Evolutionary conservation across 768 basidiomycete genomes (phyloP), one percentile per base, ranked within the genome.

Genomic region (Clavaria fumosa): DNA sequence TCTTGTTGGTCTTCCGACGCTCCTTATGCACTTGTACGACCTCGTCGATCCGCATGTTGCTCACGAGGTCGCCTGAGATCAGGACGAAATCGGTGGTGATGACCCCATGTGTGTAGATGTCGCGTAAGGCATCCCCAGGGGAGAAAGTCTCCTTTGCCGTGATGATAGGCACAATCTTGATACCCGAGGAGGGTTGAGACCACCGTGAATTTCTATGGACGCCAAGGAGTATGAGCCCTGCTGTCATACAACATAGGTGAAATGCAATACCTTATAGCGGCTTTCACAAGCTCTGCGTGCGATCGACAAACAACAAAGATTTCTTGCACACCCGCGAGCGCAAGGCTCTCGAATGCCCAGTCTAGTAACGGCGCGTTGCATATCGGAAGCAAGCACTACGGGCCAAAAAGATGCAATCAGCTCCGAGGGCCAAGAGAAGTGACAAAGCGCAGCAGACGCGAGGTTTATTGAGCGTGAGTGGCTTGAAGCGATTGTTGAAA

Each of bases 271-370:
- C 67, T 72, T 50, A 96, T 84, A 40, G 78, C 84, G 10, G 70
- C 65, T 53, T 86, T 82, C 49, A 96, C 78, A 48, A 80, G 77
- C 35, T 81, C 78, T 6, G 86, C 74, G 56, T 93, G 84, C 35
- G 88, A 91, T 42, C 85, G 74, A 54, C 90, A 91, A 48, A 97
- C 76, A 32, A 99, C 81, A 54, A 95, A 93, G 41, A 95, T 83
- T 59, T 96, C 86, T 53, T 91, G 85, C 23, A 99, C 89, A 38
- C 89, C 89, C 23, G 89, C 86, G n/a, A 95, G 66, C 20, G 86
- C 78, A 23, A 99, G 71, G 53, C 82, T 82, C 53, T 99, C 95
- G 43, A 97, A 78, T 3, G 95, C 96, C 90, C 93, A 97, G 48
- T 88, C 85, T 23, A 99, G 67, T 21, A 99, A 60, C 3, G 90